These are phyloP conservation scores for Lineolata rhizophorae DNA, from an alignment of 495 filamentous ascomycete genomes.

Conservation along the genomic window DNA sequence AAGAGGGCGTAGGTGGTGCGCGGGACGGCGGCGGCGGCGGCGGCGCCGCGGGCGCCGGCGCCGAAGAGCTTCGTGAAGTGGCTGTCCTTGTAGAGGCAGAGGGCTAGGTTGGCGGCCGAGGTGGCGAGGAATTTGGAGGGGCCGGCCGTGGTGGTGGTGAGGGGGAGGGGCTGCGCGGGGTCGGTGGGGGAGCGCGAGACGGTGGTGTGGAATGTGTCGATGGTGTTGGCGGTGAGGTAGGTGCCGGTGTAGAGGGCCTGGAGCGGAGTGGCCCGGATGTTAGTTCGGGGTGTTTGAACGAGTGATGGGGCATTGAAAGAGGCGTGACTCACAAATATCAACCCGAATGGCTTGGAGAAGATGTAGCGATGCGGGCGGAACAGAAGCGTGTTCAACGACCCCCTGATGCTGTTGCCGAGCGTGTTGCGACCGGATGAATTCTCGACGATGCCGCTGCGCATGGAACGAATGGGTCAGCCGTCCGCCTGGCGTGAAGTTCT, in stretches of 20 bases:
- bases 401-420: conserved; percentile 42
- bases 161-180: too few species aligned
- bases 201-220: conserved; percentile 64
- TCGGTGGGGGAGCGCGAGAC: conserved; percentile 30
- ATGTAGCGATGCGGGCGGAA: conserved; percentile 47
- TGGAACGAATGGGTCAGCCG: too few species aligned
- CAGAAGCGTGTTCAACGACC: conserved; percentile 40
- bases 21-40: conserved; percentile 28
- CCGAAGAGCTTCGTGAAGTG: conserved; percentile 72
- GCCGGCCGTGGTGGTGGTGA: conserved; percentile 43
- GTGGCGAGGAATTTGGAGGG: conserved; percentile 69
- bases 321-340: conserved; percentile 37
- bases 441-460: conserved; percentile 67
- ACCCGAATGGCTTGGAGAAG: conserved; percentile 57
- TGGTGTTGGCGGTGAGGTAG: conserved; percentile 71
- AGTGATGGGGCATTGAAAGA: neutral
- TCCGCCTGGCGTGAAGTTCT: too few species aligned
- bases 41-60: conserved; percentile 20
- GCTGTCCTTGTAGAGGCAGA: conserved; percentile 87
- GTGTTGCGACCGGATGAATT: conserved; percentile 68
- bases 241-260: conserved; percentile 63
- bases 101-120: conserved; percentile 59
- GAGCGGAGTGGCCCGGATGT: neutral
- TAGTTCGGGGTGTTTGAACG: conserved; percentile 1
- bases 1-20: conserved; percentile 56